Evolutionary conservation across 2,329 filamentous ascomycete genomes (phyloP).

Genomic region (Knufia fluminis): DNA sequence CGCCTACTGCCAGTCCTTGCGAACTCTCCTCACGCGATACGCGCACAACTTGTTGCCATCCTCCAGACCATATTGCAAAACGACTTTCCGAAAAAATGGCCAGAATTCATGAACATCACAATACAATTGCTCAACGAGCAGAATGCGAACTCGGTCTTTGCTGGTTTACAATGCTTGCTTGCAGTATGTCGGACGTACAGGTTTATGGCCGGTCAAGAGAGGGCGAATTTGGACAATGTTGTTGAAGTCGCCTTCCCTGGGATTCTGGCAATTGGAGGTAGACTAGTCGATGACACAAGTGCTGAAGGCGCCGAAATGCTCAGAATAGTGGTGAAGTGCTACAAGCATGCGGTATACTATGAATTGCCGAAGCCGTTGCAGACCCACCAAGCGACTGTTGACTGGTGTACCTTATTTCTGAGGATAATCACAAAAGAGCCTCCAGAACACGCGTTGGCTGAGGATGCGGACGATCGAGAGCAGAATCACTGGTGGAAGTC

Average conservation of each 20-base stretch:
- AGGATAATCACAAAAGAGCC: conserved; percentile 78
- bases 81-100: conserved; percentile 93
- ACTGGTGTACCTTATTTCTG: conserved; percentile 93
- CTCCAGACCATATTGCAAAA: conserved; percentile 92
- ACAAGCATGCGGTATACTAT: conserved; percentile 97
- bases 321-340: conserved; percentile 87
- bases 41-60: conserved; percentile 85
- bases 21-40: conserved; percentile 67
- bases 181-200: conserved; percentile 93
- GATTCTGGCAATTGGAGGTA: conserved; percentile 75
- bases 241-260: conserved; percentile 85
- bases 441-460: conserved; percentile 67
- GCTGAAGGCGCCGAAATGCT: conserved; percentile 95
- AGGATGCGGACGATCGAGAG: conserved; percentile 77
- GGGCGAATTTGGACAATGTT: conserved; percentile 87
- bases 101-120: conserved; percentile 86
- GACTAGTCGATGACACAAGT: conserved; percentile 81
- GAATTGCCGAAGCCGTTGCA: conserved; percentile 73
- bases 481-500: conserved; percentile 99
- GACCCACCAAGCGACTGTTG: conserved; percentile 73
- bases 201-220: conserved; percentile 76
- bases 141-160: conserved; percentile 77
- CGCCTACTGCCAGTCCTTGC: conserved; percentile 84
- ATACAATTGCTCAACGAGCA: conserved; percentile 79
- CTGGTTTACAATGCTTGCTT: conserved; percentile 85